Conservation (phyloP, 2,329 filamentous ascomycete genomes). For the Penicillium sp. region DNA sequence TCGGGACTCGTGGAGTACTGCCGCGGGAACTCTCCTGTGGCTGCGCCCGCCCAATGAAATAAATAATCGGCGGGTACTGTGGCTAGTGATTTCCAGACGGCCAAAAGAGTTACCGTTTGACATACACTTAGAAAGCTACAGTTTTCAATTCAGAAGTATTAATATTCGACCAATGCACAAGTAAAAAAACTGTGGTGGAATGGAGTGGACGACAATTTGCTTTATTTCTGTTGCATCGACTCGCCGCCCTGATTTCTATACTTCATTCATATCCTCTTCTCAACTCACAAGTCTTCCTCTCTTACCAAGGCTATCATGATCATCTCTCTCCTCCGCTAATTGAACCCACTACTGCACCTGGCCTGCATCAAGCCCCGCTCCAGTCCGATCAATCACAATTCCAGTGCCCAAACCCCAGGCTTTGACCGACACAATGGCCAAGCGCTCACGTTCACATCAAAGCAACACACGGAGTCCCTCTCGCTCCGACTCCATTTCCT, state of each 20-base stretch:
- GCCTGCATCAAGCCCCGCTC: conserved; percentile 19
- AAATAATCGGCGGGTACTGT: not conserved
- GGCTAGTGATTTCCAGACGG: not conserved
- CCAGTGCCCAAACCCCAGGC: not conserved
- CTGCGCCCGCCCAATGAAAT: conserved; percentile 1
- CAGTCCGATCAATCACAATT: conserved; percentile 22
- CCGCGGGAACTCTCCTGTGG: conserved; percentile 15
- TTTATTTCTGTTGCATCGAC: not conserved
- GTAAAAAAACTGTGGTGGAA: not conserved
- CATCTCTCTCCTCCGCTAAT: not conserved
- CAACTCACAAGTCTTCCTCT: not conserved
- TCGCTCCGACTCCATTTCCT: conserved; percentile 22
- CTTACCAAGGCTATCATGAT: not conserved
- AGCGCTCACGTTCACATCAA: conserved; percentile 59
- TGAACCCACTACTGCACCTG: not conserved
- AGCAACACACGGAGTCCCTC: conserved; percentile 51
- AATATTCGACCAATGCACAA: not conserved
- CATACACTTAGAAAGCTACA: too few relatives aligned
- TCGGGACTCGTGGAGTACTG: conserved; percentile 17
- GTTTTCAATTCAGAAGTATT: not conserved
- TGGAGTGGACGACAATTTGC: not conserved
- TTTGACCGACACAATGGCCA: conserved; percentile 53
- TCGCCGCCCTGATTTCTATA: not conserved
- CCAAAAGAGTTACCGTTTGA: not conserved
- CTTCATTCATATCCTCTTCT: not conserved